These are phyloP conservation scores for Sordariomycetes sp. DNA, from an alignment of 2,329 filamentous ascomycete genomes.

Conservation along the genomic window DNA sequence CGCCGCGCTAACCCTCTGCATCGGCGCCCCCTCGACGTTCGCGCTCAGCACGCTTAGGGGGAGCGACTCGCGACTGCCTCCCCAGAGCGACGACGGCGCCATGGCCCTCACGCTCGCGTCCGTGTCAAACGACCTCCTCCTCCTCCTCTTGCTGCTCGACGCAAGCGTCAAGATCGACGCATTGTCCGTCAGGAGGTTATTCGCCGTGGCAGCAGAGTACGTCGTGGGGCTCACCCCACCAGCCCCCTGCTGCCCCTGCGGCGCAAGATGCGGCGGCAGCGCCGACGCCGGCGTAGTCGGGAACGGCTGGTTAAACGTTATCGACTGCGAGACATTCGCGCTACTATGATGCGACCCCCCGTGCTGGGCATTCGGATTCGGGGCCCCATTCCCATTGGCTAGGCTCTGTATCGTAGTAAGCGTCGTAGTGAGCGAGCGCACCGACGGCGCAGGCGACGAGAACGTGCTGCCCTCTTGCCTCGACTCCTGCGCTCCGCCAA, in stretches of 20 bases:
- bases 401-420: conserved; percentile 75
- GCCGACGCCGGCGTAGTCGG: conserved; percentile 54
- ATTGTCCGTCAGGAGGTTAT: conserved; percentile 72
- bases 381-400: conserved; percentile 32
- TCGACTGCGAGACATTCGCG: conserved; percentile 15
- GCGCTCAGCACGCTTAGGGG: conserved; percentile 67
- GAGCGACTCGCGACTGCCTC: conserved; percentile 66
- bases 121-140: conserved; percentile 70
- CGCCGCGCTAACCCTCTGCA: conserved; percentile 32
- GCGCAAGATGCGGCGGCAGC: conserved; percentile 56
- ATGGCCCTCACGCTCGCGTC: conserved; percentile 75
- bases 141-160: conserved; percentile 65
- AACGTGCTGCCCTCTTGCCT: conserved; percentile 66
- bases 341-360: conserved; percentile 18
- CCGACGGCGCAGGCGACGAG: conserved; percentile 69
- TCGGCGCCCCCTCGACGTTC: conserved; percentile 44
- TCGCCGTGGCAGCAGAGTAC: conserved; percentile 66
- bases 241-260: conserved; percentile 17
- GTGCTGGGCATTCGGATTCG: conserved; percentile 24
- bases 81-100: conserved; percentile 72
- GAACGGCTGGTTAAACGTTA: conserved; percentile 55
- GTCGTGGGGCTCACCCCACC: conserved; percentile 63
- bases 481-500: conserved; percentile 34
- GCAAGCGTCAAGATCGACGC: conserved; percentile 77
- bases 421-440: conserved; percentile 69